Base-by-base conservation (phyloP, 345 rosid genomes). In the Hibiscus tridactylites region DNA sequence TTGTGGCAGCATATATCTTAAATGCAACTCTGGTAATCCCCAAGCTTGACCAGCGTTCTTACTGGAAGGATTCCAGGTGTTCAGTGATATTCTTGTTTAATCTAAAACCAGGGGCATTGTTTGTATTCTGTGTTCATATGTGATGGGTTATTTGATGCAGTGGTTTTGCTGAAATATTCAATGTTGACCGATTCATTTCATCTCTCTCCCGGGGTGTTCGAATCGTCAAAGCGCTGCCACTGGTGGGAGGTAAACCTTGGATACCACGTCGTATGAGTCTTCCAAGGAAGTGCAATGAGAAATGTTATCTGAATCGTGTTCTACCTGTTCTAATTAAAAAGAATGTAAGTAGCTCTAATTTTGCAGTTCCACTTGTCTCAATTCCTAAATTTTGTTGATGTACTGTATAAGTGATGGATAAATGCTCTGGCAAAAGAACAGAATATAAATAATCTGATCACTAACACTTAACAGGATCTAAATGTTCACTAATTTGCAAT, bases 1-100 rank as follows among this genome's bases (percentile, higher is more conserved):
- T 91, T 11, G 93, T 86, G 77, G 98, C 87, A 24, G 97, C 97
- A 56, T 94, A 94, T 83, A 90, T 94, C 69, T 80, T 94, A 73
- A 91, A 95, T 82, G 97, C 97, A 17, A 90, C 92, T 78, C 97
- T 95, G 57, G 87, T 95, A 47, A 77, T 91, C 65, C 99, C 99
- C 63, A 89, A 83, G 78, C 83, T 95, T 65, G 99, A 91, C 81
- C 87, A 88, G 75, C 82, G 88, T 10, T 95, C 99, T 1, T 95
- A 86, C 75, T 95, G 97, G 99, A 89, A 87, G 78, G 99, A 95
- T 83, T 33, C 73, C 56, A 94, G 97, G 98, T 94, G 39, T 49
- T 77, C 50, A 50, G 37, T 44, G 60, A 39, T 28, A 28, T 28
- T 71, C 62, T 58, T 54, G 57, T 50, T 56, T 58, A 63, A 12